Evolutionary conservation across 768 basidiomycete genomes (phyloP).

Genomic region (Lyophyllum semitale): DNA sequence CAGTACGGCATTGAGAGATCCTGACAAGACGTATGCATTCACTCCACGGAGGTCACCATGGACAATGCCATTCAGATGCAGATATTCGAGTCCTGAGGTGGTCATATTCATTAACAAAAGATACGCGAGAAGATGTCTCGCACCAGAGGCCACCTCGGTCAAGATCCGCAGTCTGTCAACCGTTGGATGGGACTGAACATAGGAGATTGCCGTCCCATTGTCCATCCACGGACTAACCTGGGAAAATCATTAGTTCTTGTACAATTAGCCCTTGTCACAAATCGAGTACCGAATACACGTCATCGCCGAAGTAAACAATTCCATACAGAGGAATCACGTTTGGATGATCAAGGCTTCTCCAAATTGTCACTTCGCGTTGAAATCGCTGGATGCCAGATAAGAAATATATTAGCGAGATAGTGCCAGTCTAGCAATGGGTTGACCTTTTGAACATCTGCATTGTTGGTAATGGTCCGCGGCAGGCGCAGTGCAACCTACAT

Average conservation of each 20-base stretch:
- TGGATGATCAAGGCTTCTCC: conserved; percentile 41
- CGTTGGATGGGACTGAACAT: conserved; percentile 30
- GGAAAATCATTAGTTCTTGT: neutral
- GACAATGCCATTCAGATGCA: conserved; percentile 37
- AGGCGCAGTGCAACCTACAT: conserved; percentile 42
- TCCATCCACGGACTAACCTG: conserved; percentile 51
- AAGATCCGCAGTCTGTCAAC: conserved; percentile 39
- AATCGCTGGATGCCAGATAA: conserved; percentile 32
- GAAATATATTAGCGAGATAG: neutral
- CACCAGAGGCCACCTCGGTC: conserved; percentile 38
- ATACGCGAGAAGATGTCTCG: conserved; percentile 1
- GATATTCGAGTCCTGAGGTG: conserved; percentile 39
- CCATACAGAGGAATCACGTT: conserved; percentile 43
- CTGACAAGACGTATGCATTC: conserved; percentile 9
- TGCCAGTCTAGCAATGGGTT: neutral
- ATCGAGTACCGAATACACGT: conserved; percentile 33
- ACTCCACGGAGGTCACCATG: conserved; percentile 47
- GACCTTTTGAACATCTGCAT: conserved; percentile 36
- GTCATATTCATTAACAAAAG: neutral
- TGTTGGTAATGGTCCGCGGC: conserved; percentile 34
- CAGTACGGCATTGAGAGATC: neutral
- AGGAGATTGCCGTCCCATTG: conserved; percentile 39
- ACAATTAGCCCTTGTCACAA: neutral
- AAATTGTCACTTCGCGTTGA: conserved; percentile 42
- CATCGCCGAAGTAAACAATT: conserved; percentile 32